These are phyloP conservation scores for Corinectria fuckeliana DNA, from an alignment of 2,329 filamentous ascomycete genomes.

Conservation along the genomic window DNA sequence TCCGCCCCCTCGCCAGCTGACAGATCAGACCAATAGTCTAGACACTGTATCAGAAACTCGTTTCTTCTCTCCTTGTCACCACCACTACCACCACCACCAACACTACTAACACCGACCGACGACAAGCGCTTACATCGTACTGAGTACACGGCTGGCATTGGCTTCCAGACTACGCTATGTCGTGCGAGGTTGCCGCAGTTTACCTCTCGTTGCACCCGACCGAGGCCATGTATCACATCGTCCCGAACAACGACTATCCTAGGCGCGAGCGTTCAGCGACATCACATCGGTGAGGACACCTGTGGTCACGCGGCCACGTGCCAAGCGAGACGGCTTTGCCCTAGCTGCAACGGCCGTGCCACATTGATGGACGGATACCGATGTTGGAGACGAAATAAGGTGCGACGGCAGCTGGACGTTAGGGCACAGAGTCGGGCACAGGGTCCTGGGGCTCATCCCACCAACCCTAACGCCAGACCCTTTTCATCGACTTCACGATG, in stretches of 20 bases:
- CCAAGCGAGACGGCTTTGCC: not conserved
- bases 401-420: not conserved
- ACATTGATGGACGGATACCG: not conserved
- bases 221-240: not conserved
- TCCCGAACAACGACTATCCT: not conserved
- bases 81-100: constrained; percentile 9
- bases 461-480: constrained; percentile 9
- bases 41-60: not conserved
- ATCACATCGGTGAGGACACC: not conserved
- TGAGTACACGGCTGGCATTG: not conserved
- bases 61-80: too few relatives aligned
- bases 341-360: not conserved
- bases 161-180: constrained; percentile 8
- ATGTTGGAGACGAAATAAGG: constrained; percentile 1
- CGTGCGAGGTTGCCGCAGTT: constrained; percentile 21
- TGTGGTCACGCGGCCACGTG: not conserved
- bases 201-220: not conserved
- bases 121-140: constrained; percentile 20
- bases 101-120: not conserved
- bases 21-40: not conserved
- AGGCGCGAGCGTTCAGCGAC: not conserved
- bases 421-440: not conserved
- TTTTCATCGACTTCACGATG: constrained; percentile 17
- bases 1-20: too few relatives aligned
- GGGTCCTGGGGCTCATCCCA: constrained; percentile 5